Evolutionary conservation across 139 green algal genomes (phyloP).

Genomic region (Pedinophyceae sp.): DNA sequence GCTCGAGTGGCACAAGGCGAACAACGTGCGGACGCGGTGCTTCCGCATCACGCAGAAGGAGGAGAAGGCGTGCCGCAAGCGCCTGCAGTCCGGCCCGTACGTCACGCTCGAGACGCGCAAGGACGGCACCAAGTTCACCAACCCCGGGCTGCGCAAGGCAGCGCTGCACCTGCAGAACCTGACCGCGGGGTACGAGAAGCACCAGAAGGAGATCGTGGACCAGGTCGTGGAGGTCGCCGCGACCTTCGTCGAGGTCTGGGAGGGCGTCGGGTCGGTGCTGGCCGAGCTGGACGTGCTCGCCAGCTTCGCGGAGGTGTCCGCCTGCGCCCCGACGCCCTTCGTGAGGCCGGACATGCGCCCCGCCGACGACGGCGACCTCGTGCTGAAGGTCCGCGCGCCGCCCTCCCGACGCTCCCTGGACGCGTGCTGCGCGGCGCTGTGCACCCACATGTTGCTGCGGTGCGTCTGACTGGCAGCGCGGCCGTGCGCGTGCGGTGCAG

Average conservation of each 20-base stretch:
- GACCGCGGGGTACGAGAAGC: conserved; percentile 41
- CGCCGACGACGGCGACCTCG: conserved; percentile 5
- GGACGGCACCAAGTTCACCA: conserved; percentile 94
- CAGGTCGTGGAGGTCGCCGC: conserved; percentile 78
- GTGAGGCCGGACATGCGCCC: conserved; percentile 39
- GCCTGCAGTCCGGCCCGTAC: conserved; percentile 56
- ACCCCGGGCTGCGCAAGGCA: conserved; percentile 35
- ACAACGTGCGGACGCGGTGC: conserved; percentile 48
- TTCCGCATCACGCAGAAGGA: conserved; percentile 89
- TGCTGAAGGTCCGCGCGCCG: not conserved
- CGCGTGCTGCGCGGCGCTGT: too few species aligned
- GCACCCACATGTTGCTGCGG: conserved; percentile 14
- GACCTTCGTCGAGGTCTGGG: conserved; percentile 84
- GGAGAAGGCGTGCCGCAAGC: conserved; percentile 63
- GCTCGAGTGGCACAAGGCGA: conserved; percentile 75
- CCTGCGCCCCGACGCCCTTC: conserved; percentile 54
- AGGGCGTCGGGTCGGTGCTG: conserved; percentile 44
- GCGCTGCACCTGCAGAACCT: conserved; percentile 45
- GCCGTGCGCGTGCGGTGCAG: conserved; percentile 20
- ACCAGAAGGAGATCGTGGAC: conserved; percentile 61
- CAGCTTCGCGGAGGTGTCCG: conserved; percentile 77
- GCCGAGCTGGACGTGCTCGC: conserved; percentile 81
- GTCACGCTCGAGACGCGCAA: conserved; percentile 71
- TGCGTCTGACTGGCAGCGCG: conserved; percentile 6
- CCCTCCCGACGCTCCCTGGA: not conserved